A percentile compares a stretch with the other conserved stretches of the same genome.
Conservation (phyloP, 768 basidiomycete genomes). For the Agaricus sinodeliciosus region DNA sequence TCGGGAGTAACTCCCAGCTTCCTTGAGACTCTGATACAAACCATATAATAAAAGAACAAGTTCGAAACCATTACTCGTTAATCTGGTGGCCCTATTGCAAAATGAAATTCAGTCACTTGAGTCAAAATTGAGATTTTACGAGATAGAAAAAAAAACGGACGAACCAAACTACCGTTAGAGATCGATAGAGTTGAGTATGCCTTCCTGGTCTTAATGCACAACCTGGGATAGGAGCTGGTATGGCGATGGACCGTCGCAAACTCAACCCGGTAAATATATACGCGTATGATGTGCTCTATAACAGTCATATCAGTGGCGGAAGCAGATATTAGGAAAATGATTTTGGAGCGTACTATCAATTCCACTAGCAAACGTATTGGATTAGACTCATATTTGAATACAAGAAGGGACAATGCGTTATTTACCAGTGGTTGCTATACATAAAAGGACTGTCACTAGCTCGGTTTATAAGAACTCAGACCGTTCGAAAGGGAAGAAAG, state of each 20-base stretch:
- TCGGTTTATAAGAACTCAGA: neutral
- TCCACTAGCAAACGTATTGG: neutral
- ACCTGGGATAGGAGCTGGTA: neutral
- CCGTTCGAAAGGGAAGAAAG: neutral
- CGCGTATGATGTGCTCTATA: conserved; percentile 6
- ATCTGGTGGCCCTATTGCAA: neutral
- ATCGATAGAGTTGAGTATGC: neutral
- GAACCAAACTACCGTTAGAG: conserved; percentile 1
- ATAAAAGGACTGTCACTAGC: neutral
- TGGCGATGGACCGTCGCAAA: neutral
- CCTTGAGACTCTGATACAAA: neutral
- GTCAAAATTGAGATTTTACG: no score
- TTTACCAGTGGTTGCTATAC: neutral
- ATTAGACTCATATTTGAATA: neutral
- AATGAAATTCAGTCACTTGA: no score
- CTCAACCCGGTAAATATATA: conserved; percentile 3
- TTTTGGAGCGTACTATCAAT: neutral
- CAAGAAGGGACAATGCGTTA: neutral
- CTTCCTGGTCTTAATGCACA: neutral
- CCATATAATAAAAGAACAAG: neutral
- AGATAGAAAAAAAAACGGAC: neutral
- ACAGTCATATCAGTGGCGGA: no score
- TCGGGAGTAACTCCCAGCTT: neutral
- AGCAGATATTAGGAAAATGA: no score
- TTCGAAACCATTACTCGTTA: conserved; percentile 2